A percentile compares a stretch with the other conserved stretches of the same genome.
Conservation (phyloP, 148 eudicot genomes). For the Silene conica region DNA sequence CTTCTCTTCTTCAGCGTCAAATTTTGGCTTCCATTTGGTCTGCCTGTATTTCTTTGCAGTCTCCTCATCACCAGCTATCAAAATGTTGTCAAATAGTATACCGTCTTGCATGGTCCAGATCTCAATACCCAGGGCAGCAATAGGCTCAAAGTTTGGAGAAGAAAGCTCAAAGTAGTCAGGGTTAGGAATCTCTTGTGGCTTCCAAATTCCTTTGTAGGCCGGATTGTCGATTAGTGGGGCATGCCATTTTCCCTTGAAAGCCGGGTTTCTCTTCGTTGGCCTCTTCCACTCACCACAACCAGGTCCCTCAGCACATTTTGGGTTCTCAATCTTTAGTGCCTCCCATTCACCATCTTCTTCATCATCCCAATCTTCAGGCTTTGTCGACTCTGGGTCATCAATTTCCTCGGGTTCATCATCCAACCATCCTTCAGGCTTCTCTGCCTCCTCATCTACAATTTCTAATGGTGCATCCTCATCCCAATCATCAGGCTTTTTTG, state of each 20-base stretch:
- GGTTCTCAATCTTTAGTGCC: constrained; percentile 84
- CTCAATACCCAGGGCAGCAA: constrained; percentile 93
- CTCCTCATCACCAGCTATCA: constrained; percentile 72
- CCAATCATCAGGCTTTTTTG: constrained; percentile 88
- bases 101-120: constrained; percentile 97
- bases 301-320: constrained; percentile 76
- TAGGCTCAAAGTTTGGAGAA: constrained; percentile 76
- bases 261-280: constrained; percentile 75
- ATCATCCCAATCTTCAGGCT: constrained; percentile 98
- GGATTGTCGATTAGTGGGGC: constrained; percentile 87
- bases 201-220: constrained; percentile 86
- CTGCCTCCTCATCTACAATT: constrained; percentile 82
- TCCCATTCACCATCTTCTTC: constrained; percentile 98
- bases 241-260: constrained; percentile 87
- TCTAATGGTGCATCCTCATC: constrained; percentile 97
- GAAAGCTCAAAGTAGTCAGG: constrained; percentile 77
- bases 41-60: constrained; percentile 57
- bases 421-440: constrained; percentile 94
- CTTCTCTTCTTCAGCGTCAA: constrained; percentile 70
- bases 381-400: constrained; percentile 86
- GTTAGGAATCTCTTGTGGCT: constrained; percentile 73
- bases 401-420: constrained; percentile 93
- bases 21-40: constrained; percentile 79
- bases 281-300: constrained; percentile 98
- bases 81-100: constrained; percentile 76